A percentile compares a stretch with the other conserved stretches of the same genome.
Evolutionary conservation across 2,329 filamentous ascomycete genomes (phyloP).

Genomic region (Trichoderma guizhouense): DNA sequence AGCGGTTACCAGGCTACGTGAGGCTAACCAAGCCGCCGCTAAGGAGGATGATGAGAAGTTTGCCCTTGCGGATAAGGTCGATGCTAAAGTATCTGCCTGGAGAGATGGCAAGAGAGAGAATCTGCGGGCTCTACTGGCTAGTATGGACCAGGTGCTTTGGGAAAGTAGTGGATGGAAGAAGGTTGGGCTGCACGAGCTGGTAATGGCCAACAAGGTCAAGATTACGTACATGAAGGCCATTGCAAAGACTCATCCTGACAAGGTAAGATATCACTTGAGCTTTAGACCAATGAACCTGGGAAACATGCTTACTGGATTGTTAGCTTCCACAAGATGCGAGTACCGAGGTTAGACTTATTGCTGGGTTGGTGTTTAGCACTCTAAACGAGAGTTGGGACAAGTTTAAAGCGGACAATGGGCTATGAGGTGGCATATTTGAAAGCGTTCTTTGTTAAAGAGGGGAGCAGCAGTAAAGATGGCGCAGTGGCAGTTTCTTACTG

Average conservation of each 20-base stretch:
- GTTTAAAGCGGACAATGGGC: slow-evolving; percentile 65
- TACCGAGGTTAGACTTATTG: slow-evolving; percentile 64
- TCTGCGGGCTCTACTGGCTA: slow-evolving; percentile 79
- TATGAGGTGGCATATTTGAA: slow-evolving; percentile 38
- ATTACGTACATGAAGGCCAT: slow-evolving; percentile 99
- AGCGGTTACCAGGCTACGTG: slow-evolving; percentile 77
- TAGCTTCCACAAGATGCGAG: slow-evolving; percentile 62
- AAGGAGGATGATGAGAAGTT: slow-evolving; percentile 90
- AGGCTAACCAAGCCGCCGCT: slow-evolving; percentile 81
- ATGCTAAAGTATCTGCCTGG: slow-evolving; percentile 76
- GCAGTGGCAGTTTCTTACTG: background rate
- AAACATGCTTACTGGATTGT: background rate
- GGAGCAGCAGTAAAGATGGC: background rate
- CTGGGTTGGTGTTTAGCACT: slow-evolving; percentile 62
- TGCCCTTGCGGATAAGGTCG: slow-evolving; percentile 79
- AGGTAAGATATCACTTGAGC: slow-evolving; percentile 56
- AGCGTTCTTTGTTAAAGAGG: background rate
- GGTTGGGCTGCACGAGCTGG: slow-evolving; percentile 87
- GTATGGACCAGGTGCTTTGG: slow-evolving; percentile 87
- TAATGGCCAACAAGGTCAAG: slow-evolving; percentile 94
- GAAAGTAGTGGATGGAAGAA: slow-evolving; percentile 93
- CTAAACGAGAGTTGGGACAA: slow-evolving; percentile 72
- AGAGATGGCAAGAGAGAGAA: slow-evolving; percentile 91
- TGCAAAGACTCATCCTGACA: slow-evolving; percentile 96
- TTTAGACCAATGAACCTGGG: no score